A percentile compares a stretch with the other conserved stretches of the same genome.
These are phyloP conservation scores for Alternaria angustiovoidea DNA, from an alignment of 2,329 filamentous ascomycete genomes.

Conservation along the genomic window DNA sequence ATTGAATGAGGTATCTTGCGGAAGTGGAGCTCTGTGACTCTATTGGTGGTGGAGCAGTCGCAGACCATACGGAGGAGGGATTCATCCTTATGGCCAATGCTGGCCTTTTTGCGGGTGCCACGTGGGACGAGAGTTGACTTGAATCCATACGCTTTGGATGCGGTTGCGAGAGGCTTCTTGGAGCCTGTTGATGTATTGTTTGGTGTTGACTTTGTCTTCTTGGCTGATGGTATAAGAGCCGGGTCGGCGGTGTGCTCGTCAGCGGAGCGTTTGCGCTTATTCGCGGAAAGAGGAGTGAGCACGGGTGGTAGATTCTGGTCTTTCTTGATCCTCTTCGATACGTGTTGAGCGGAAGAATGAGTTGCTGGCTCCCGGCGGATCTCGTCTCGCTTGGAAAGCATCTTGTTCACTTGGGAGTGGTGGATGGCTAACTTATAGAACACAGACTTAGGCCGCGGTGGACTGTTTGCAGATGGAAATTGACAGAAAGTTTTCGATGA, in stretches of 20 bases:
- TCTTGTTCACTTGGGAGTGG: neutral
- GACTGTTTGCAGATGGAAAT: neutral
- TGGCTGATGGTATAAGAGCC: neutral
- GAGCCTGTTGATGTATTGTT: too few species aligned
- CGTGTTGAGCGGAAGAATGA: too few species aligned
- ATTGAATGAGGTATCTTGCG: constrained; percentile 21
- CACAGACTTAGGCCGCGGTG: too few species aligned
- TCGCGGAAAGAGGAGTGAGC: neutral
- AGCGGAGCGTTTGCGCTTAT: neutral
- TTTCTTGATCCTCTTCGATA: neutral
- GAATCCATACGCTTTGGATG: neutral
- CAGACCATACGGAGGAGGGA: constrained; percentile 27
- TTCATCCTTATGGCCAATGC: constrained; percentile 9
- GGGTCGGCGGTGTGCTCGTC: neutral
- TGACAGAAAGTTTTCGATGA: neutral
- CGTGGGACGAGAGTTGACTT: constrained; percentile 19
- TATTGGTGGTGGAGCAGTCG: constrained; percentile 10
- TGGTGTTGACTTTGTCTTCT: neutral
- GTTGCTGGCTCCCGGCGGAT: neutral
- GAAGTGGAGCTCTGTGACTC: constrained; percentile 26
- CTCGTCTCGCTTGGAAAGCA: neutral
- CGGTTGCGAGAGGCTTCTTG: neutral
- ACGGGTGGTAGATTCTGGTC: neutral
- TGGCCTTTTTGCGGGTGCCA: constrained; percentile 18
- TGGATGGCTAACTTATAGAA: too few species aligned